Conservation (phyloP, 2,329 filamentous ascomycete genomes). For the Colletotrichum australisinense region DNA sequence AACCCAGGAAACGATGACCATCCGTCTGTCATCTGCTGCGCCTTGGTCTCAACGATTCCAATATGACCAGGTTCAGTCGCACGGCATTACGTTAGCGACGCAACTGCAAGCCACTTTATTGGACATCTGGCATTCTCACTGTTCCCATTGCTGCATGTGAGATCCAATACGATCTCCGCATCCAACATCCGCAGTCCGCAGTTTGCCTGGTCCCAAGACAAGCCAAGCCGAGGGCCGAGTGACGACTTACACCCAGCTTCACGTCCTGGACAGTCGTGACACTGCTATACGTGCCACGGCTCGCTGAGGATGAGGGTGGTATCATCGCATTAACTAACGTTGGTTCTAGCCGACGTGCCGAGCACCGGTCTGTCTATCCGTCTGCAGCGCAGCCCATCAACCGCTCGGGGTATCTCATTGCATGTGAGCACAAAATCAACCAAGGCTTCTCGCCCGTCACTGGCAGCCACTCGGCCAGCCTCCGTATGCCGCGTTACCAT, state of each 20-base stretch:
- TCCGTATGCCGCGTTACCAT: constrained; percentile 15
- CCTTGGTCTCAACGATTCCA: not conserved
- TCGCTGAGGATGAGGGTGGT: not conserved
- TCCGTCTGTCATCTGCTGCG: not conserved
- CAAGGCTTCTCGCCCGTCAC: constrained; percentile 10
- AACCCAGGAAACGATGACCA: not conserved
- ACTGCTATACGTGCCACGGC: not conserved
- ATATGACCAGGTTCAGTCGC: constrained; percentile 12
- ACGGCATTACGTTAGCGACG: constrained; percentile 27
- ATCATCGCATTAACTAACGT: constrained; percentile 23
- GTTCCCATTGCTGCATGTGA: constrained; percentile 27
- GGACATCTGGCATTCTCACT: constrained; percentile 14
- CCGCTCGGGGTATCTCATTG: constrained; percentile 31
- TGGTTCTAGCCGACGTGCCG: constrained; percentile 22
- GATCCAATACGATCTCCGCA: constrained; percentile 30
- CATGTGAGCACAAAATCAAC: constrained; percentile 30
- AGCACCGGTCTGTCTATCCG: constrained; percentile 16
- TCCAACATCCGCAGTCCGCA: not conserved
- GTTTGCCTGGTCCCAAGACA: not conserved
- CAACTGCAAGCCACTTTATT: constrained; percentile 27
- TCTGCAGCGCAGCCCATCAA: constrained; percentile 19
- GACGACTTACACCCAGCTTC: not conserved
- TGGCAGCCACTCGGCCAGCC: constrained; percentile 13
- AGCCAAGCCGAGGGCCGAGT: constrained; percentile 15
- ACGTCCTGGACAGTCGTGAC: not conserved